Conservation (phyloP, 169 alveolate genomes). For the Cystoisospora suis region DNA sequence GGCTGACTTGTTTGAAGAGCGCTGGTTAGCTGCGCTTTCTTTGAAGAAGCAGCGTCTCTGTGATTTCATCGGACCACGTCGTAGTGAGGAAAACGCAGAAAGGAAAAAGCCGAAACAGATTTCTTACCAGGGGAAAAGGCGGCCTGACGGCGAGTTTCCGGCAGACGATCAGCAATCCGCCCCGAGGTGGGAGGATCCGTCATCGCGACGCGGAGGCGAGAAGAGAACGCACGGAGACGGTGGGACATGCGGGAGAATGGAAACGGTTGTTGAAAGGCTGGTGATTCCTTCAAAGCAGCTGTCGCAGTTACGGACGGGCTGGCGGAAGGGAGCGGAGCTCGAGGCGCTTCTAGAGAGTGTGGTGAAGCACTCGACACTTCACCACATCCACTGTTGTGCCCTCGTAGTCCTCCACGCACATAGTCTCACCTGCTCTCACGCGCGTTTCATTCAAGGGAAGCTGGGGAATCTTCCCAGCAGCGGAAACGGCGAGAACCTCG, state of each 20-base stretch:
- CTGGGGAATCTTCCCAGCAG: no score
- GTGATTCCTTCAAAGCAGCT: conserved; percentile 17
- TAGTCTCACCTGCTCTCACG: neutral
- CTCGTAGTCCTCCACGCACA: conserved; percentile 24
- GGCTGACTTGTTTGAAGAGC: conserved; percentile 47
- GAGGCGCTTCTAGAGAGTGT: conserved; percentile 9
- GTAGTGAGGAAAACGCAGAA: neutral
- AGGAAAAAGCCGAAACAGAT: neutral
- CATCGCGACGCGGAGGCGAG: neutral
- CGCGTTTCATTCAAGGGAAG: no score
- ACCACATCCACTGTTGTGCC: neutral
- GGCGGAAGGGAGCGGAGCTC: neutral
- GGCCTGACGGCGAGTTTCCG: neutral
- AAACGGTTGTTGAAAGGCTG: conserved; percentile 3
- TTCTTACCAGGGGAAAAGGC: neutral
- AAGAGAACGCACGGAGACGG: neutral
- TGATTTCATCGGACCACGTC: neutral
- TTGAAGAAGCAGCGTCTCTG: neutral
- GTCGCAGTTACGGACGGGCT: conserved; percentile 50
- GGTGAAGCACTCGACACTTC: neutral
- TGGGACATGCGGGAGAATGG: neutral
- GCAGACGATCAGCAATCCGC: neutral
- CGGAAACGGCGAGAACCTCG: no score
- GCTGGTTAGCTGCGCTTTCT: neutral
- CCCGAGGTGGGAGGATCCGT: neutral